Evolutionary conservation across 148 eudicot genomes (phyloP), one percentile per base, ranked within the genome.

Genomic region (Silene latifolia): DNA sequence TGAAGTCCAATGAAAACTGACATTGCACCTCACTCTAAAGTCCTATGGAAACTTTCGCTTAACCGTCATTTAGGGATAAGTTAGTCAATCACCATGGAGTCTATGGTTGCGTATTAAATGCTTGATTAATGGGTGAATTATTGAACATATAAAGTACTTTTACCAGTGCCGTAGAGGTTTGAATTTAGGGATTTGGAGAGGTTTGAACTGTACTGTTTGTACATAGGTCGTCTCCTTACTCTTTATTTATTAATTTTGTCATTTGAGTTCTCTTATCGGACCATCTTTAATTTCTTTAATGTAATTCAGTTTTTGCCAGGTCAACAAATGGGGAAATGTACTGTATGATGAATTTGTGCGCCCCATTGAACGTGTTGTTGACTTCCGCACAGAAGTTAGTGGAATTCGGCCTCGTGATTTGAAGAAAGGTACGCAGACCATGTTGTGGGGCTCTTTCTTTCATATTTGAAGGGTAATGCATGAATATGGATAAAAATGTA

Each of bases 361-460:
- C 27, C 98, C 98, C 18, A 74, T 92, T 18, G 98, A 94, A 8
- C 90, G 87, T 71, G 97, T 94, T 78, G 93, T 94, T 63, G 97
- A 94, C 86, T 94, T 94, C 81, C 93, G 98, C 71, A 94, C 98
- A n/a, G 72, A 89, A 79, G 90, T 94, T 71, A 94, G 98, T 76
- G 98, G 98, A 70, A 94, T 94, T 23, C 85, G 98, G 60, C 98
- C 97, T 15, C 84, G 83, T 75, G 91, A 94, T 80, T 82, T 94
- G 77, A 89, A 72, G 57, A 94, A 89, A 90, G 98, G 98, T 94
- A 23, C 29, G 69, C 20, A 29, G 12, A 23, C 24, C 58, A 8
- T 67, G n/a, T 77, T 25, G 8, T 61, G 39, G 24, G 20, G 21
- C 32, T 24, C 3, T 73, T 63, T 5, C 60, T 72, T 8, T 0